Evolutionary conservation across 2,329 filamentous ascomycete species (phyloP).

Genomic region (Thielaviopsis ethacetica): DNA sequence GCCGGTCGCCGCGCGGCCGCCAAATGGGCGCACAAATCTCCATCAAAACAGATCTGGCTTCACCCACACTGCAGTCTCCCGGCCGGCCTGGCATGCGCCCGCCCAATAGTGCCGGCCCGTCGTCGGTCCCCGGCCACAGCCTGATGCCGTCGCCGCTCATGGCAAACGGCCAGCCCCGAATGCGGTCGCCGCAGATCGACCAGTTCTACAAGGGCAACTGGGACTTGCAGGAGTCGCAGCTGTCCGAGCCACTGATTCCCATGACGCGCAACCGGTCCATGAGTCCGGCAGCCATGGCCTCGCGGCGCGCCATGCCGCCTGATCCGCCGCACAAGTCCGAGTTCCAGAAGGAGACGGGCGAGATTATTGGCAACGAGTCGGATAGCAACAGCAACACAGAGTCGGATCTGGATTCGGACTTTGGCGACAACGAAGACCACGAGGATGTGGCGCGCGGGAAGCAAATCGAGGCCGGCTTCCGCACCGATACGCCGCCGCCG

Average conservation of each 20-base stretch:
- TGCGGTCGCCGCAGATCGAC: not conserved
- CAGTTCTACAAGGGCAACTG: slow-evolving; percentile 2
- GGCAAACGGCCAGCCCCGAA: not conserved
- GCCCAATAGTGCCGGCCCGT: slow-evolving; percentile 1
- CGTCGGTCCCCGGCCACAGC: not conserved
- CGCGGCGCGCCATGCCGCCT: not conserved
- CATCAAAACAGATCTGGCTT: slow-evolving; percentile 6
- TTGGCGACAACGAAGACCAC: not conserved
- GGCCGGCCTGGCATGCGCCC: not conserved
- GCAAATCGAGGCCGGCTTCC: not conserved
- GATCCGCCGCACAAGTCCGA: not conserved
- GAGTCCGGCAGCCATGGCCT: not conserved
- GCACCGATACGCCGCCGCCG: not conserved
- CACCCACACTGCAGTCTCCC: not conserved
- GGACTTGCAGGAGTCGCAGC: slow-evolving; percentile 8
- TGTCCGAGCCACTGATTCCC: slow-evolving; percentile 4
- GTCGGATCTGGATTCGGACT: not conserved
- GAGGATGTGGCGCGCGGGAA: not conserved
- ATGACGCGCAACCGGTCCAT: slow-evolving; percentile 1
- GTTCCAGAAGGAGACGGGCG: slow-evolving; percentile 4
- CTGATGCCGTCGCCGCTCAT: not conserved
- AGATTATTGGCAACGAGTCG: not conserved
- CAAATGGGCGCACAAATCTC: not conserved
- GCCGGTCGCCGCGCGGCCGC: not conserved
- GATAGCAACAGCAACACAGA: not conserved